Percentiles rank a stretch among this genome's conserved stretches.
Evolutionary conservation across 352 stramenopile species (phyloP).

Genomic region (Phytophthora cactorum): DNA sequence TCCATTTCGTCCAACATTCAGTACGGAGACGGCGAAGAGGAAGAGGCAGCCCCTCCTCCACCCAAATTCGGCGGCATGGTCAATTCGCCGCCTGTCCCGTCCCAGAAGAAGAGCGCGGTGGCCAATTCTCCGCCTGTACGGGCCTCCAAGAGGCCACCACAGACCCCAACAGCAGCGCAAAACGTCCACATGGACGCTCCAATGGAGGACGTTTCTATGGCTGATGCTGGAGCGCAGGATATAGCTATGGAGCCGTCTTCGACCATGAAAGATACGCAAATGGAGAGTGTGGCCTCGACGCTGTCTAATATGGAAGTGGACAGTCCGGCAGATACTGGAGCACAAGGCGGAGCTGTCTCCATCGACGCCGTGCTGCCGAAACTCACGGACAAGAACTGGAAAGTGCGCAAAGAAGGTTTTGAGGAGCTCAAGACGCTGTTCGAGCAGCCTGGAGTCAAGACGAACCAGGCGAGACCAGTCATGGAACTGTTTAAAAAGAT

Average conservation of each 20-base stretch:
- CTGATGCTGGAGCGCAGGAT: constrained; percentile 14
- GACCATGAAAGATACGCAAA: constrained; percentile 20
- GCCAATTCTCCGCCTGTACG: constrained; percentile 50
- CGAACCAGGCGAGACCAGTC: constrained; percentile 52
- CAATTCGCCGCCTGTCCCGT: constrained; percentile 55
- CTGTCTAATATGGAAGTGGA: constrained; percentile 41
- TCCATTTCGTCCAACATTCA: constrained; percentile 83
- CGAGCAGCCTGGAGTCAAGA: constrained; percentile 51
- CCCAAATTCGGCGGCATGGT: constrained; percentile 33
- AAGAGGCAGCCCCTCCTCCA: constrained; percentile 32
- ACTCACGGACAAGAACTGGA: constrained; percentile 88
- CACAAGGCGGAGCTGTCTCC: constrained; percentile 6
- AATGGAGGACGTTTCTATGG: constrained; percentile 34
- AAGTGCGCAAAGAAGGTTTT: constrained; percentile 83
- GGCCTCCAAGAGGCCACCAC: not conserved
- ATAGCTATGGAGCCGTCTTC: constrained; percentile 17
- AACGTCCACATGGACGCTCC: constrained; percentile 21
- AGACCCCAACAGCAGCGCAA: constrained; percentile 7
- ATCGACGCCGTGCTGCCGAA: constrained; percentile 62
- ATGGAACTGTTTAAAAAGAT: constrained; percentile 79
- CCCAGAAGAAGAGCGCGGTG: constrained; percentile 32
- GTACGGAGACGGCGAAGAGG: constrained; percentile 58
- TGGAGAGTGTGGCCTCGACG: constrained; percentile 37
- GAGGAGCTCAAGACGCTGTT: constrained; percentile 75
- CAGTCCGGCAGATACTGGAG: constrained; percentile 10